Evolutionary conservation across 805 yeast species (phyloP).

Genomic region (Wickerhamiella azyma): DNA sequence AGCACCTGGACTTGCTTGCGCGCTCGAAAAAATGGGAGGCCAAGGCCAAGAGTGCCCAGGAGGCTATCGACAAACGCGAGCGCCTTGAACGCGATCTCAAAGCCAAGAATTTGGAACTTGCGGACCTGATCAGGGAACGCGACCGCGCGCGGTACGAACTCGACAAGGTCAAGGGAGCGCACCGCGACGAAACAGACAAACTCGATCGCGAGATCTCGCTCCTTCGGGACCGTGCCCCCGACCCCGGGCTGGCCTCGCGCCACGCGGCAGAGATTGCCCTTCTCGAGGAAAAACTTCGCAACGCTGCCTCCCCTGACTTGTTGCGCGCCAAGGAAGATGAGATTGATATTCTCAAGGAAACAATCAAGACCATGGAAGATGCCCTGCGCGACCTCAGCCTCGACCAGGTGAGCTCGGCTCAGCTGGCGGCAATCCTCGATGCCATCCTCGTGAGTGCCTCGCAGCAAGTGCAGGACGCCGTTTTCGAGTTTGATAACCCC

Average conservation of each 20-base stretch:
- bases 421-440: slow-evolving; percentile 40
- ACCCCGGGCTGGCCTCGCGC: slow-evolving; percentile 33
- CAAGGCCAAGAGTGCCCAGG: slow-evolving; percentile 81
- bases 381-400: slow-evolving; percentile 37
- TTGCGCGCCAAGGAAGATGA: slow-evolving; percentile 63
- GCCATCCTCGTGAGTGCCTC: slow-evolving; percentile 57
- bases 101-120: slow-evolving; percentile 73
- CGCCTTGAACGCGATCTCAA: slow-evolving; percentile 70
- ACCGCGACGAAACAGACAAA: slow-evolving; percentile 50
- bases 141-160: slow-evolving; percentile 77
- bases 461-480: slow-evolving; percentile 56
- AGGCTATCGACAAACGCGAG: slow-evolving; percentile 72
- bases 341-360: slow-evolving; percentile 62
- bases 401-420: neutral
- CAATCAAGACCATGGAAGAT: slow-evolving; percentile 43
- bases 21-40: slow-evolving; percentile 72
- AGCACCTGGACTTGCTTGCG: slow-evolving; percentile 65
- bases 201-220: slow-evolving; percentile 52
- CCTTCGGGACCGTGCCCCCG: slow-evolving; percentile 41
- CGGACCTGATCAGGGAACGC: slow-evolving; percentile 77
- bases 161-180: slow-evolving; percentile 52
- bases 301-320: slow-evolving; percentile 21
- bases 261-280: slow-evolving; percentile 16
- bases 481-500: slow-evolving; percentile 58
- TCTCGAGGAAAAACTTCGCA: slow-evolving; percentile 17